Base-by-base conservation (phyloP, 2,329 filamentous ascomycete genomes). In the Cercospora berteroae region DNA sequence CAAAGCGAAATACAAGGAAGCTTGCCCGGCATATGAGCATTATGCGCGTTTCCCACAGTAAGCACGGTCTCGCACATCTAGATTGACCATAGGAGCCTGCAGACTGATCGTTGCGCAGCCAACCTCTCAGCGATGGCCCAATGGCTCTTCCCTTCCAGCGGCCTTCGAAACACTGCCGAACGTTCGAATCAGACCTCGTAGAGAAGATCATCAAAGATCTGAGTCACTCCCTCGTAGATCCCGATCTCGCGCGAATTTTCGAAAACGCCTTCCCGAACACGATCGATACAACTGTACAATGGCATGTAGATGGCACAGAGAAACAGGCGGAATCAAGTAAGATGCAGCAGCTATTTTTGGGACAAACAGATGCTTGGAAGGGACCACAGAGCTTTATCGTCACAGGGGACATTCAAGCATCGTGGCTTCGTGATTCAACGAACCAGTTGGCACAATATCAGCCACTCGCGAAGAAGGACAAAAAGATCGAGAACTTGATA, bases 381-480 rank as follows among this genome's bases (percentile, higher is more conserved):
- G 94, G 94, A 0, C 84, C 91, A 0, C 94, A 98, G 76, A 94
- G 91, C 13, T 99, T 99, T 78, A 90, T 99, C 71, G 96, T 96
- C 61, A 97, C 93, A 0, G 93, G 93, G 10, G 71, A 73, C 39
- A 97, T 97, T 77, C 91, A 96, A 74, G 93, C 93, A 0, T 93
- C 96, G 79, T 97, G 93, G 93, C 82, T 97, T 60, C 88, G 93
- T 61, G 93, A 97, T 80, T 96, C 92, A 10, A 96, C 93, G 10
- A 98, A 98, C 79, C 95, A 99, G 79, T 81, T 99, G 62, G 87
- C 90, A 1, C 94, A 95, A 63, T 99, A 99, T 77, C 94, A 97
- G 77, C 82, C 87, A 0, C 83, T 99, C 25, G 91, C 94, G 2
- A 92, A 89, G 75, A 92, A 92, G 70, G 94, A 98, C 76, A 86